Conservation (phyloP, 1,284 basidiomycete species). For the Microbotryum scabiosae region DNA sequence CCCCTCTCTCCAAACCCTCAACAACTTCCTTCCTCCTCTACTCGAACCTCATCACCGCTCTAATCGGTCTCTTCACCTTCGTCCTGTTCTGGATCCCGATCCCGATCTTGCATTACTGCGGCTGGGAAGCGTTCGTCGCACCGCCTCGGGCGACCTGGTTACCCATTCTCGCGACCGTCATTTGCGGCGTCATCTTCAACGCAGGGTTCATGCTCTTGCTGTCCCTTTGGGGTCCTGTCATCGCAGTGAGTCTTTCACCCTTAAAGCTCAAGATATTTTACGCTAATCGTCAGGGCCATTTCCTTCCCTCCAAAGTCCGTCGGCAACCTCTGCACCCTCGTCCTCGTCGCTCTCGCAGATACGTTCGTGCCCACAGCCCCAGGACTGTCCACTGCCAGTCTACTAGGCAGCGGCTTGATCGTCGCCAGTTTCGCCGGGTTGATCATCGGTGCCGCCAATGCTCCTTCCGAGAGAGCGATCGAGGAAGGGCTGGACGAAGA, state of each 20-base stretch:
- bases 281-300: too few species aligned
- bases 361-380: constrained; percentile 55
- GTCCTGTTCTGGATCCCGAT: constrained; percentile 59
- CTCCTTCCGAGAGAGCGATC: too few species aligned
- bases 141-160: constrained; percentile 44
- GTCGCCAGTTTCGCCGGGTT: constrained; percentile 63
- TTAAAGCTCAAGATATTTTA: constrained; percentile 38
- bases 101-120: constrained; percentile 56
- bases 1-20: constrained; percentile 31
- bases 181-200: constrained; percentile 54
- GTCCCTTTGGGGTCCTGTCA: constrained; percentile 71
- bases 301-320: constrained; percentile 48
- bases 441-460: constrained; percentile 15
- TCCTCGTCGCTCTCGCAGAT: constrained; percentile 66
- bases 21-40: constrained; percentile 58
- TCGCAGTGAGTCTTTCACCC: constrained; percentile 37
- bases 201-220: constrained; percentile 69
- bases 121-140: constrained; percentile 53
- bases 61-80: constrained; percentile 59
- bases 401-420: constrained; percentile 61
- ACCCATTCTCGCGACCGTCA: constrained; percentile 56
- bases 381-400: constrained; percentile 50
- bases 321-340: constrained; percentile 71
- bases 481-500: too few species aligned
- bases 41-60: constrained; percentile 60